phyloP scores from a whole-genome alignment of 1,284 basidiomycete genomes.

The Cryptococcus wingfieldii region DNA sequence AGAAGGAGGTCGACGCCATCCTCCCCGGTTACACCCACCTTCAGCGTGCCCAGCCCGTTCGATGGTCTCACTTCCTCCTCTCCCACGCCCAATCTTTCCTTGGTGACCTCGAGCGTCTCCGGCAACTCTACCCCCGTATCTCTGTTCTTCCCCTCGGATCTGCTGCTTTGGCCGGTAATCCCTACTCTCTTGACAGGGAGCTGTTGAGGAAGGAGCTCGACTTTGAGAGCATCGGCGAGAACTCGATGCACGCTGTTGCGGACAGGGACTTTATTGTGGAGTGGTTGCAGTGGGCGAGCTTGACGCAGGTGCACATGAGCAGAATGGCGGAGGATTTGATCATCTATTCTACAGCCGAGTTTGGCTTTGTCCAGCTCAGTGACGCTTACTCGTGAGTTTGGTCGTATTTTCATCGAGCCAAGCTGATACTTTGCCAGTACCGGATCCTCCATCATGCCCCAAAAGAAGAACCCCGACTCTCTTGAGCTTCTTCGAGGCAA shows the following conservation, averaged over 20 bases:
- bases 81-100: conserved; percentile 91
- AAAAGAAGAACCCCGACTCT: conserved; percentile 98
- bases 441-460: conserved; percentile 98
- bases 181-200: conserved; percentile 84
- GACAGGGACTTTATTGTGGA: conserved; percentile 97
- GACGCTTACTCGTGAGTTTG: conserved; percentile 82
- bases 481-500: conserved; percentile 92
- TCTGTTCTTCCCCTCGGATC: conserved; percentile 89
- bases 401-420: neutral
- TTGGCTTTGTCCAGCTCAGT: conserved; percentile 88
- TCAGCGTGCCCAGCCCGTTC: conserved; percentile 93
- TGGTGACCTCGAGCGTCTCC: conserved; percentile 79
- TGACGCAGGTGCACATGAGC: conserved; percentile 89
- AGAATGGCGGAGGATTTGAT: conserved; percentile 93
- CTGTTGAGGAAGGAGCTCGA: conserved; percentile 80
- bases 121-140: conserved; percentile 74
- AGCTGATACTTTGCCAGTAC: conserved; percentile 59
- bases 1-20: conserved; percentile 82
- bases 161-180: conserved; percentile 92
- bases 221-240: conserved; percentile 78
- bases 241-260: conserved; percentile 89
- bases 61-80: conserved; percentile 94
- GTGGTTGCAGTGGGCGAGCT: conserved; percentile 91
- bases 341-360: conserved; percentile 94
- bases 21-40: conserved; percentile 98